phyloP scores from a whole-genome alignment of 495 filamentous ascomycete genomes.

The Daldinia bambusicola region DNA sequence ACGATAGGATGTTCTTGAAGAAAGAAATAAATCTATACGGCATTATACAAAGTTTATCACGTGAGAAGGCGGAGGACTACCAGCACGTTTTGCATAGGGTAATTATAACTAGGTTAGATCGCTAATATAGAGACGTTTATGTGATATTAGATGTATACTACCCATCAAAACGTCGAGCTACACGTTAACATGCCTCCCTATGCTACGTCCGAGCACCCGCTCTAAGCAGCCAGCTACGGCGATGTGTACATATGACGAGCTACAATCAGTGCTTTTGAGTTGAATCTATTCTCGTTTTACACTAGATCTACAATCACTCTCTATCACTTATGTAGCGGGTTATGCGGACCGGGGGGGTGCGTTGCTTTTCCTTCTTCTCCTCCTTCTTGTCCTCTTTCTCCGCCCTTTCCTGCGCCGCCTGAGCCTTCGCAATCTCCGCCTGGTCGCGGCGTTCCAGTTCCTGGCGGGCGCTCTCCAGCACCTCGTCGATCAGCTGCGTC shows the following conservation, averaged over 20 bases:
- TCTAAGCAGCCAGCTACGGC: not conserved
- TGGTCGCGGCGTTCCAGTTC: not conserved
- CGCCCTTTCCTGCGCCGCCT: not conserved
- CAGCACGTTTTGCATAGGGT: too few relatives aligned
- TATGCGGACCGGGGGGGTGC: not conserved
- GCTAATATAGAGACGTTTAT: too few relatives aligned
- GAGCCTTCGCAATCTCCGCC: not conserved
- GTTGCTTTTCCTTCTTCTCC: too few relatives aligned
- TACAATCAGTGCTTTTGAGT: not conserved
- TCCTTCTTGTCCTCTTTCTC: not conserved
- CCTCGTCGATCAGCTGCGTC: constrained; percentile 36
- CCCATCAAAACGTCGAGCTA: not conserved
- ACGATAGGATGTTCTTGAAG: too few relatives aligned
- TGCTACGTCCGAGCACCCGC: not conserved
- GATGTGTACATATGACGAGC: not conserved
- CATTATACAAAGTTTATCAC: too few relatives aligned
- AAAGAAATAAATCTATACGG: too few relatives aligned
- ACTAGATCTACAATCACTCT: not conserved
- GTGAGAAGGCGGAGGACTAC: too few relatives aligned
- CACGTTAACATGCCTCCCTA: not conserved
- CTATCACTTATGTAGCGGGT: not conserved
- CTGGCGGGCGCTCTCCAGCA: constrained; percentile 14
- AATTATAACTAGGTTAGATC: too few relatives aligned
- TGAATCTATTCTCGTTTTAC: not conserved
- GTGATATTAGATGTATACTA: too few relatives aligned